Evolutionary conservation across 1,284 basidiomycete species (phyloP), one percentile per base, ranked within the genome.

Genomic region (Porodaedalea pini): DNA sequence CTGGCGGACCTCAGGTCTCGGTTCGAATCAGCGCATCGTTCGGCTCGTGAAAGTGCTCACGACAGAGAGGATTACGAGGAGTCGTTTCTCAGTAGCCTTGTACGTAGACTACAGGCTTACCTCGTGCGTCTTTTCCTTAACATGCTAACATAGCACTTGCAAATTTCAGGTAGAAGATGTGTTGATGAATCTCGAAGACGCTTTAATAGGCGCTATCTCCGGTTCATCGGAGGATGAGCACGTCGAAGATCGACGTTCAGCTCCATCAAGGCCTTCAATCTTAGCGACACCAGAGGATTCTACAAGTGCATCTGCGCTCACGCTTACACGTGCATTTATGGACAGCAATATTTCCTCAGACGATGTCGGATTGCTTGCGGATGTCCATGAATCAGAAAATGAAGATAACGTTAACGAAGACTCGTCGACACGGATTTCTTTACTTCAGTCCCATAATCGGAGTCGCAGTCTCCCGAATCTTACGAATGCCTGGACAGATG

Each of bases 261-360:
- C 34, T 6, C 21, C 13, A 47, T 31, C 57, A 4, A 45, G 36
- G 15, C 39, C 57, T 31, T 49, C 53, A 10, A 51, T 48, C 19
- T 51, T 51, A 19, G 34, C 48, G 15, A 43, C 40, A n/a, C 31
- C 48, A 27, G 48, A 54, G 17, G 37, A 51, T 15, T 34, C 47
- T 19, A n/a, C 57, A 36, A 13, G 19, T 32, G 29, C 34, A 13
- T 53, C 57, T 5, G 29, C 57, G 4, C 57, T 58, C 27, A 52
- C 57, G 2, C 53, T 59, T 15, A 59, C 57, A n/a, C 52, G 57
- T 11, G 57, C 52, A 13, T 59, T 54, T 37, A 54, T 59, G 57
- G 57, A 59, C 32, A 40, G 32, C 29, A 54, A 49, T 27, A 55
- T 55, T 6, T 32, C 27, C 10, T 47, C 40, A 23, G 56, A 57